Evolutionary conservation across 1,139 yeast genomes (phyloP).

Genomic region (Suhomyces panamericanus): DNA sequence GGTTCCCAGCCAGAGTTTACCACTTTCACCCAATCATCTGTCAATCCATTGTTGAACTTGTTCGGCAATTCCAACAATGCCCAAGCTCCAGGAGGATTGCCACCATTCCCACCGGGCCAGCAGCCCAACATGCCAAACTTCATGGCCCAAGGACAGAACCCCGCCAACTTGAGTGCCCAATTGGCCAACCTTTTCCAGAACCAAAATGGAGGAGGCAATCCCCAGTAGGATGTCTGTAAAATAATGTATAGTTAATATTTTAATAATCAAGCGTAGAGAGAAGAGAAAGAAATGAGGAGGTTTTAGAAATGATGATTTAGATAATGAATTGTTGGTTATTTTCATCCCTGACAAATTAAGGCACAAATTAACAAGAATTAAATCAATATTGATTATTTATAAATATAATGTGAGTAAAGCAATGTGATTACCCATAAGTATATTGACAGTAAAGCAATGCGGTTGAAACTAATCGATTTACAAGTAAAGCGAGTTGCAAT

Average conservation of each 20-base stretch:
- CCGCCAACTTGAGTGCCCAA: conserved; percentile 37
- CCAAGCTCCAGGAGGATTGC: conserved; percentile 16
- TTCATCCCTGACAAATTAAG: no score
- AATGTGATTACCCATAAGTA: no score
- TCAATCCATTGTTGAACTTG: conserved; percentile 56
- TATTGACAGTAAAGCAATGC: no score
- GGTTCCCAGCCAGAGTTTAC: conserved; percentile 39
- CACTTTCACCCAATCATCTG: conserved; percentile 36
- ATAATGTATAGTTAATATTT: not conserved
- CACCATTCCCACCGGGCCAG: conserved; percentile 18
- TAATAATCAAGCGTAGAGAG: no score
- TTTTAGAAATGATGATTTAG: no score
- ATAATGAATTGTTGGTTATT: no score
- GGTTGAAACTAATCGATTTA: no score
- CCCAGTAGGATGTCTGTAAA: conserved; percentile 4
- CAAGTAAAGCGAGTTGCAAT: no score
- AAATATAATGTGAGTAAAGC: no score
- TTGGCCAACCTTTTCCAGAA: conserved; percentile 40
- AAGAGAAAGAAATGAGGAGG: no score
- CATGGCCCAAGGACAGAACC: conserved; percentile 19
- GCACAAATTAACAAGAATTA: no score
- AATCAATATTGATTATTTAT: no score
- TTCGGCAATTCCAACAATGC: conserved; percentile 29
- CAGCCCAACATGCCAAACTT: conserved; percentile 12
- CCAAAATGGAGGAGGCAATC: conserved; percentile 22